phyloP scores from a whole-genome alignment of 441 rosid species.

The Gossypium schwendimanii region DNA sequence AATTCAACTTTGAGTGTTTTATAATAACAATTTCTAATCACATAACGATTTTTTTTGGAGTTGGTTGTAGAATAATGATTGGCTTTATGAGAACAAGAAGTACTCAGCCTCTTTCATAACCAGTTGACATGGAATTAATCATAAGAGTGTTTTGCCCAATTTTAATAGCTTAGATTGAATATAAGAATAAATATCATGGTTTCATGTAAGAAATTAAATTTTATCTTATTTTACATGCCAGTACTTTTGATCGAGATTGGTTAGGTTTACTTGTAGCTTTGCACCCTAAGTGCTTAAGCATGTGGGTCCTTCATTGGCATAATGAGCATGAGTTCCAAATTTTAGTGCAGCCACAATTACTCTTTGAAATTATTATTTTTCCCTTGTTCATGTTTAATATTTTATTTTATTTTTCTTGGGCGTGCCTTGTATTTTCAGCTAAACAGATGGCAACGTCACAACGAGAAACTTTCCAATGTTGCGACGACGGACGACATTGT shows the following conservation, averaged over 20 bases:
- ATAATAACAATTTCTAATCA: not conserved
- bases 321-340: conserved; percentile 48
- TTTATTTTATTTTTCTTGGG: not conserved
- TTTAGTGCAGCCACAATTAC: conserved; percentile 49
- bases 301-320: conserved; percentile 47
- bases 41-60: not conserved
- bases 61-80: conserved; percentile 22
- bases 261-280: conserved; percentile 43
- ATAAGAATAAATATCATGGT: conserved; percentile 13
- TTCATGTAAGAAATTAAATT: conserved; percentile 2
- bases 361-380: conserved; percentile 15
- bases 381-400: not conserved
- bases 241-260: conserved; percentile 26
- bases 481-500: no score
- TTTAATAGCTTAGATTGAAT: conserved; percentile 19
- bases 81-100: conserved; percentile 33
- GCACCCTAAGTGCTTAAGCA: conserved; percentile 55
- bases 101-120: conserved; percentile 12
- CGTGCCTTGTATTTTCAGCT: no score
- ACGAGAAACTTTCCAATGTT: no score
- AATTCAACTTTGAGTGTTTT: conserved; percentile 16
- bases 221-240: conserved; percentile 9
- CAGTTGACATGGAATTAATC: conserved; percentile 20
- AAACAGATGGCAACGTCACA: rapidly evolving
- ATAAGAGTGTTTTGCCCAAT: conserved; percentile 1